Base-by-base conservation (phyloP, 148 eudicot genomes). In the Fallopia convolvulus region DNA sequence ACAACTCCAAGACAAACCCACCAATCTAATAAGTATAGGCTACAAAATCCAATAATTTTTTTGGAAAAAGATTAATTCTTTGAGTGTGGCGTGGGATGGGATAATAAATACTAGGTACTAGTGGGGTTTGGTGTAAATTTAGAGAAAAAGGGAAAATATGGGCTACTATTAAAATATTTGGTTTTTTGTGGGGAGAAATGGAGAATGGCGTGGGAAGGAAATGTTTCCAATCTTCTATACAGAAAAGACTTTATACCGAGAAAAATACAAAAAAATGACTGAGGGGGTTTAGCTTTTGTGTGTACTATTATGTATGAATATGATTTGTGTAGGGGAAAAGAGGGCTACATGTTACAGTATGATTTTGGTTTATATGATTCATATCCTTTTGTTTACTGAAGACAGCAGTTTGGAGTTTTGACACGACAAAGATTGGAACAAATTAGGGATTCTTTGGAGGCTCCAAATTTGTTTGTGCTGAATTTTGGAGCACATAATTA, bases 191-290 rank as follows among this genome's bases (percentile, higher is more conserved):
- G 32, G 55, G 55, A 50, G 26, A 56, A 11, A 23, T 33, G 39
- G 76, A 58, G 68, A 75, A 77, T 75, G 85, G 88, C 88, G 88
- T 85, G 82, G 86, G 52, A 47, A 74, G 40, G 56, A 74, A 53
- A 79, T 88, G 94, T 93, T 89, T 85, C 91, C 93, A 86, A 89
- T 89, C 87, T 86, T 74, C 90, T 81, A 88, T 85, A 93, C 94
- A 91, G 82, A 68, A 17, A 68, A 82, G 93, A 86, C 90, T 87
- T 8, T 1, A 44, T 44, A 6, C 47, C 47, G 7, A 44, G 47
- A 44, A 44, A 44, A 44, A 44, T 44, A 44, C 47, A 44, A 44
- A 44, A 44, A 44, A 8, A 44, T 6, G 47, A 44, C 47, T 44
- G 10, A 44, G 10, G 47, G 47, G 10, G 47, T 44, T 14, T 5